Conservation (phyloP, 2,329 filamentous ascomycete species). For the Diaporthe eres region DNA sequence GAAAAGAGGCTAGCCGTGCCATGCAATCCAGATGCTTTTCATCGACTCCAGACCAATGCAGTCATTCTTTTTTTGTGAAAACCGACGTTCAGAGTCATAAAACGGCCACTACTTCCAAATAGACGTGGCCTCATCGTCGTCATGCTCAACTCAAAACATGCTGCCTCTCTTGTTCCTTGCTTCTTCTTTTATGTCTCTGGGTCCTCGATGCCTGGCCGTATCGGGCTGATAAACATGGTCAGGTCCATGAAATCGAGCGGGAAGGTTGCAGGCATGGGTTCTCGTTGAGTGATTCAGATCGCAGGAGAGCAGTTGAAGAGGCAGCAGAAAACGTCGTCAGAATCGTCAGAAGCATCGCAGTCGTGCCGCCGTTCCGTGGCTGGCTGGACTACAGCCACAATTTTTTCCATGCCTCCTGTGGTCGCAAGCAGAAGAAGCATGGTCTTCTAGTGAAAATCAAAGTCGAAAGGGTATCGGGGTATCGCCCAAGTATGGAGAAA, state of each 20-base stretch:
- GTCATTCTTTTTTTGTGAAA: not conserved
- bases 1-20: not conserved
- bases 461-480: not conserved
- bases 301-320: not conserved
- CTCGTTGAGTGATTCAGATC: not conserved
- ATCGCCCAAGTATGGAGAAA: not conserved
- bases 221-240: not conserved
- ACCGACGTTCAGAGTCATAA: not conserved
- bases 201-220: not conserved
- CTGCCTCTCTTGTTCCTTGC: not conserved
- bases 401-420: not conserved
- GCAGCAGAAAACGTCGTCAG: not conserved
- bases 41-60: not conserved
- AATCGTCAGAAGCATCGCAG: not conserved
- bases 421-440: not conserved
- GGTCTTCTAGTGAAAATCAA: not conserved
- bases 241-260: not conserved
- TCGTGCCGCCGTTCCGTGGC: not conserved
- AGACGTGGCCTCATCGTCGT: not conserved
- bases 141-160: not conserved
- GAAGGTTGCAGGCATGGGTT: not conserved
- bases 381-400: not conserved
- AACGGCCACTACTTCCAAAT: not conserved
- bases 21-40: not conserved
- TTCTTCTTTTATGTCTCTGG: not conserved